phyloP scores from a whole-genome alignment of 352 stramenopile species.

The Pythium guiyangense region DNA sequence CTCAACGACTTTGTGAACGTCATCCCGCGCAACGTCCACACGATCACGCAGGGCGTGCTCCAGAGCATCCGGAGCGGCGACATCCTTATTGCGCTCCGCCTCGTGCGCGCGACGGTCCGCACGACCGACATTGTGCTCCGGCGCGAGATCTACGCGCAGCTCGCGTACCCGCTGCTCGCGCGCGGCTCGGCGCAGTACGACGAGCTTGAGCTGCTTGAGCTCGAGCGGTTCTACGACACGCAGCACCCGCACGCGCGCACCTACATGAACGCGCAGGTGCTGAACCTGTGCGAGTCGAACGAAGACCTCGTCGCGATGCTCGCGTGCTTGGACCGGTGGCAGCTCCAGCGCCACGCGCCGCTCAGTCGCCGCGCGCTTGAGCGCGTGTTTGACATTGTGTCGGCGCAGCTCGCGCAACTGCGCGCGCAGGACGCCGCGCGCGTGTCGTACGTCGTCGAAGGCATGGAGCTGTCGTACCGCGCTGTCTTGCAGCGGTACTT shows the following conservation, averaged over 20 bases:
- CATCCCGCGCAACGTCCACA: slow-evolving; percentile 46
- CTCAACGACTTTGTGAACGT: slow-evolving; percentile 50
- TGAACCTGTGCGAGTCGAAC: slow-evolving; percentile 69
- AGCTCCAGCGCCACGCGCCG: slow-evolving; percentile 25
- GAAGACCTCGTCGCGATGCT: slow-evolving; percentile 58
- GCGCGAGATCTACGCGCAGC: slow-evolving; percentile 57
- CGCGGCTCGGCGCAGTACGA: slow-evolving; percentile 21
- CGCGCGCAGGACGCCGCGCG: slow-evolving; percentile 11
- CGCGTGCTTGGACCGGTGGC: slow-evolving; percentile 55
- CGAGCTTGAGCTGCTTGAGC: slow-evolving; percentile 38
- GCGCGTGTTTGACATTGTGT: slow-evolving; percentile 58
- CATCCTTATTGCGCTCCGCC: slow-evolving; percentile 29
- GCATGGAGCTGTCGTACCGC: slow-evolving; percentile 47
- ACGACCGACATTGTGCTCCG: slow-evolving; percentile 35
- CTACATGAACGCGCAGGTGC: slow-evolving; percentile 44
- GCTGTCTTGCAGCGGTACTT: slow-evolving; percentile 51
- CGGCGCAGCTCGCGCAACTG: slow-evolving; percentile 40
- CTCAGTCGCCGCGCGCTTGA: slow-evolving; percentile 46
- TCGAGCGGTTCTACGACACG: slow-evolving; percentile 58
- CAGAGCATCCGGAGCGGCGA: slow-evolving; percentile 49
- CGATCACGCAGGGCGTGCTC: slow-evolving; percentile 38
- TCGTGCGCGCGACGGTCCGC: slow-evolving; percentile 44
- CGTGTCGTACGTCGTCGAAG: slow-evolving; percentile 32
- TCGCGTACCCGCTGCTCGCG: slow-evolving; percentile 58
- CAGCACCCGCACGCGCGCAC: slow-evolving; percentile 34